Evolutionary conservation across 352 stramenopile species (phyloP).

Genomic region (Phytophthora sojae): DNA sequence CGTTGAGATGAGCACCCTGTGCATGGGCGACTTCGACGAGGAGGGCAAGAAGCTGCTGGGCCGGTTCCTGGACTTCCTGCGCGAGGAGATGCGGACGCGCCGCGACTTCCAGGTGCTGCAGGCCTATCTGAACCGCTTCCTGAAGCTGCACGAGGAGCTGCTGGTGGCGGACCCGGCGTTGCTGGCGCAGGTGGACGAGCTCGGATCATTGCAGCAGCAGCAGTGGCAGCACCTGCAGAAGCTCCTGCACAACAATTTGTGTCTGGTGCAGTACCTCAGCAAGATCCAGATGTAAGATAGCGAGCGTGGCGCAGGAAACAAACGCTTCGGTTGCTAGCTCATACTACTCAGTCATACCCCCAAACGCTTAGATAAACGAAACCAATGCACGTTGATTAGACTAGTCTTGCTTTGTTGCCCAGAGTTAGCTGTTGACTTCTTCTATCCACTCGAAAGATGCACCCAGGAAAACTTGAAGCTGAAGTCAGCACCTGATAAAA

Average conservation of each 20-base stretch:
- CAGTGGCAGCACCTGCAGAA: conserved; percentile 87
- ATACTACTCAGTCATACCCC: conserved; percentile 11
- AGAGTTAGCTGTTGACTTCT: not conserved
- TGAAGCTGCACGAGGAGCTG: conserved; percentile 86
- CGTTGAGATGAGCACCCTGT: conserved; percentile 85
- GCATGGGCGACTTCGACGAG: conserved; percentile 84
- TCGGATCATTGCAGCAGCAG: conserved; percentile 70
- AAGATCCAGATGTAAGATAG: conserved; percentile 88
- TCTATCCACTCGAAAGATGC: not conserved
- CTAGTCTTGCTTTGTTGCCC: not conserved
- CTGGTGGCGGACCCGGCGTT: conserved; percentile 63
- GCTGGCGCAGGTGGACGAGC: conserved; percentile 60
- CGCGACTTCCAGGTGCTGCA: conserved; percentile 85
- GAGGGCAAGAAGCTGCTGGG: conserved; percentile 73
- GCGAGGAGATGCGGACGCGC: conserved; percentile 69
- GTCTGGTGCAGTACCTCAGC: conserved; percentile 88
- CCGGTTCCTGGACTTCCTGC: conserved; percentile 72
- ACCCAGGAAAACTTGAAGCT: not conserved
- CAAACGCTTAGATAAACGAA: conserved; percentile 33
- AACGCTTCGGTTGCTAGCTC: conserved; percentile 9
- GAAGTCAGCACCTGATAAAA: not conserved
- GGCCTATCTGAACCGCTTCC: conserved; percentile 87
- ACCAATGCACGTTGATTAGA: conserved; percentile 36
- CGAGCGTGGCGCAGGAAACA: not conserved
- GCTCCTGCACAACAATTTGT: conserved; percentile 87